phyloP scores from a whole-genome alignment of 306 rosid species.

The Cercis canadensis region DNA sequence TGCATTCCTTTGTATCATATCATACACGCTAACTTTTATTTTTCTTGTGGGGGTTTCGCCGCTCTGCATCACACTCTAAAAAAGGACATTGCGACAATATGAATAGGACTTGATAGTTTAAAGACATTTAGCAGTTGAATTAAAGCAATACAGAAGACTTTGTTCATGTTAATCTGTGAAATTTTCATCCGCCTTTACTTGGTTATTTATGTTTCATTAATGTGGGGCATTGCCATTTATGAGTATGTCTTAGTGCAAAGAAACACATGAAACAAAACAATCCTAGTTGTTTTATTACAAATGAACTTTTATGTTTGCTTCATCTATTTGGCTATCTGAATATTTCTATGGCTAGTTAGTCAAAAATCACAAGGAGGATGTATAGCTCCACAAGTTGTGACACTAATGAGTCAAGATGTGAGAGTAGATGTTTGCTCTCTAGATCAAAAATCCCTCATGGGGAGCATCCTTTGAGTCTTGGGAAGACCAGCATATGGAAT shows the following conservation, averaged over 20 bases:
- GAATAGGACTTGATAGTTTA: no score
- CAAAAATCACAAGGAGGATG: slow-evolving; percentile 90
- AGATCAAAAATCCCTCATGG: no score
- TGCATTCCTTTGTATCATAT: no score
- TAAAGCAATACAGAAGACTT: slow-evolving; percentile 4
- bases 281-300: slow-evolving; percentile 22
- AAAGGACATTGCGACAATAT: no score
- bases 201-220: slow-evolving; percentile 14
- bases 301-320: slow-evolving; percentile 15
- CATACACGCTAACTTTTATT: no score
- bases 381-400: slow-evolving; percentile 60
- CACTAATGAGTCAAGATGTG: slow-evolving; percentile 59
- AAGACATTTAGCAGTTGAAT: slow-evolving; percentile 13
- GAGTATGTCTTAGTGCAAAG: slow-evolving; percentile 5
- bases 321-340: slow-evolving; percentile 68
- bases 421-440: slow-evolving; percentile 71
- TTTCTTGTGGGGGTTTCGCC: no score
- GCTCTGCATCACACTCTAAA: no score
- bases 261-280: background rate
- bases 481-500: no score
- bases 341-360: slow-evolving; percentile 96
- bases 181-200: slow-evolving; percentile 8
- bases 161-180: background rate
- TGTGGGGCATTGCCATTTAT: background rate
- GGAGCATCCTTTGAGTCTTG: no score